Conservation (phyloP, 371 early-diverging fungal species). For the Parasitella parasitica region DNA sequence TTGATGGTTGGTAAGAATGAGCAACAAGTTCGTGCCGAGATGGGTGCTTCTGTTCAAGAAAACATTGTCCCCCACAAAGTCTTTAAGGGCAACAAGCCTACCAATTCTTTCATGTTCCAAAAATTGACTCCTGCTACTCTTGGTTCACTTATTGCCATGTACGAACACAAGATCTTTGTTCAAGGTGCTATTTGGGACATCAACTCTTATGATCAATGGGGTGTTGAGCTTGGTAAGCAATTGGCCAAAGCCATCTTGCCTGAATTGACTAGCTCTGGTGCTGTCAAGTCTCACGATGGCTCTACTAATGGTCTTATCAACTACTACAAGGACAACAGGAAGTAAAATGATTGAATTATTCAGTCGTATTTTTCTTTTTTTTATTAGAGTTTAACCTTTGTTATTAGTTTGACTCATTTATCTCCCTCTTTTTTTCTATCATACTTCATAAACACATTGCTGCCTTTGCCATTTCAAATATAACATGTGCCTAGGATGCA, state of each 20-base stretch:
- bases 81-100: conserved; percentile 97
- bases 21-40: conserved; percentile 75
- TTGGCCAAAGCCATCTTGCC: conserved; percentile 95
- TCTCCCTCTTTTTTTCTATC: not conserved
- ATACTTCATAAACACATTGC: not conserved
- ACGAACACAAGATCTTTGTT: conserved; percentile 99
- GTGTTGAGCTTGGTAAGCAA: conserved; percentile 99
- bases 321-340: conserved; percentile 70
- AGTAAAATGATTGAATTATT: conserved; percentile 26
- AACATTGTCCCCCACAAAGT: conserved; percentile 87
- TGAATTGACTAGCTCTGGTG: conserved; percentile 63
- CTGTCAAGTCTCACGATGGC: conserved; percentile 80
- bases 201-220: conserved; percentile 98
- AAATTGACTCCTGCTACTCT: conserved; percentile 92
- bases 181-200: conserved; percentile 98
- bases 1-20: conserved; percentile 93
- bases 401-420: too few species aligned
- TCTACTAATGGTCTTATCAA: conserved; percentile 95
- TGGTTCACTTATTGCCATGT: conserved; percentile 94
- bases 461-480: not conserved
- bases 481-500: too few species aligned
- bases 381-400: not conserved
- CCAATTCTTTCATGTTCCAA: conserved; percentile 94
- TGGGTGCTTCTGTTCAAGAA: conserved; percentile 62
- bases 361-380: not conserved